Evolutionary conservation across 331 rosid genomes (phyloP).

Genomic region (Malus hybrid): DNA sequence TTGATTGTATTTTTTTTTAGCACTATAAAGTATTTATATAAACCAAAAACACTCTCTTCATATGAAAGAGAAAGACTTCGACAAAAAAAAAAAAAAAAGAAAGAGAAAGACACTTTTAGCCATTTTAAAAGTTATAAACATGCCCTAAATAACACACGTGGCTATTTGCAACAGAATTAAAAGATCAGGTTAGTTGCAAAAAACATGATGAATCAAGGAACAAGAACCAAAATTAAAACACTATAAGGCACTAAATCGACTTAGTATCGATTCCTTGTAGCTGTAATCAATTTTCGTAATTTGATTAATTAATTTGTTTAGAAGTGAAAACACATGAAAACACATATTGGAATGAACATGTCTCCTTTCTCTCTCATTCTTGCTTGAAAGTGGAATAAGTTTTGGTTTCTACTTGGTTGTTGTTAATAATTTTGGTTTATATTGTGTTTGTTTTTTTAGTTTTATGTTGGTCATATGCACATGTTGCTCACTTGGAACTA

Average conservation of each 20-base stretch:
- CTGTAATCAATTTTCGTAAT: not conserved
- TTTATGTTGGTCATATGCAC: not conserved
- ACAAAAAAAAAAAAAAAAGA: too few relatives aligned
- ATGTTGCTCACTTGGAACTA: conserved; percentile 5
- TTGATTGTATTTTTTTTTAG: too few relatives aligned
- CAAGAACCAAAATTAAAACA: not conserved
- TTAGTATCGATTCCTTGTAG: conserved; percentile 8
- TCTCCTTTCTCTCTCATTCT: conserved; percentile 5
- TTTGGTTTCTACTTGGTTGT: conserved; percentile 10
- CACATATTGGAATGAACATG: not conserved
- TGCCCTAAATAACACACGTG: too few relatives aligned
- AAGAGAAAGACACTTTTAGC: too few relatives aligned
- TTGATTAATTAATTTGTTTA: not conserved
- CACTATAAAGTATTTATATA: too few relatives aligned
- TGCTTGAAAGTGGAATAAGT: not conserved
- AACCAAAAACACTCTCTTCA: too few relatives aligned
- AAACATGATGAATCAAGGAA: not conserved
- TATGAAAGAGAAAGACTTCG: too few relatives aligned
- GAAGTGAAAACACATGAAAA: not conserved
- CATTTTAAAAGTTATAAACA: too few relatives aligned
- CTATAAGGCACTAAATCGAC: not conserved
- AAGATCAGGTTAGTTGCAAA: too few relatives aligned
- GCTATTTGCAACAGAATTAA: too few relatives aligned
- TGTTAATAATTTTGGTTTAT: not conserved
- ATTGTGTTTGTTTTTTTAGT: not conserved